phyloP scores from a whole-genome alignment of 768 basidiomycete species.

The Leccinellum albellum region DNA sequence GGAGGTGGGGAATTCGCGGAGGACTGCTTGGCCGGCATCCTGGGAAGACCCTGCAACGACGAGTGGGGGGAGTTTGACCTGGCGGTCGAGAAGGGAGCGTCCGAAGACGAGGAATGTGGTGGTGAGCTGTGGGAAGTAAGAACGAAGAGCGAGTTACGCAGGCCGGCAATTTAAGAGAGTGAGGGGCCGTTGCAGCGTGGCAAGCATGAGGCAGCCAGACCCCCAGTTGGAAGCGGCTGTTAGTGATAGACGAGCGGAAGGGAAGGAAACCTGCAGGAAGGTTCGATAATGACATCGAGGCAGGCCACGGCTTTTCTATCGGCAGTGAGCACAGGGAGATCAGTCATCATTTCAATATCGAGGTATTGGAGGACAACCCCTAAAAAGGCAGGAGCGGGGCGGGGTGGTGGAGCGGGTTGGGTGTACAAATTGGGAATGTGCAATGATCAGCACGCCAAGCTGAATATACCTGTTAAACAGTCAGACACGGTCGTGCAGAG shows the following conservation, averaged over 20 bases:
- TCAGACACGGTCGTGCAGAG: background rate
- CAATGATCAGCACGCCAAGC: slow-evolving; percentile 10
- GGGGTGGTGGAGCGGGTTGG: slow-evolving; percentile 6
- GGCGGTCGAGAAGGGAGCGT: slow-evolving; percentile 21
- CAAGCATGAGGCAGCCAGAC: slow-evolving; percentile 34
- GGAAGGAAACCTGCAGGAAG: slow-evolving; percentile 27
- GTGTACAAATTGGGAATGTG: background rate
- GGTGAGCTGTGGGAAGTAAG: slow-evolving; percentile 22
- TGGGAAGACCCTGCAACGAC: slow-evolving; percentile 17
- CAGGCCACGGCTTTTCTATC: slow-evolving; percentile 28
- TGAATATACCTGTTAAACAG: background rate
- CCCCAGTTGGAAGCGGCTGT: slow-evolving; percentile 28
- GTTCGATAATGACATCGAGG: slow-evolving; percentile 25
- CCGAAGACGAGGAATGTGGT: slow-evolving; percentile 21
- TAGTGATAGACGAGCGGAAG: slow-evolving; percentile 31
- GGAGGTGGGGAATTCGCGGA: slow-evolving; percentile 43
- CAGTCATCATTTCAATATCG: slow-evolving; percentile 33
- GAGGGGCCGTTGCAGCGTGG: slow-evolving; percentile 33
- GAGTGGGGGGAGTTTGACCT: slow-evolving; percentile 14
- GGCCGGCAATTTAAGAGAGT: slow-evolving; percentile 31
- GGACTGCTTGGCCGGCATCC: slow-evolving; percentile 33
- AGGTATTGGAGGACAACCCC: slow-evolving; percentile 12
- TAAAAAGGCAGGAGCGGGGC: slow-evolving; percentile 22
- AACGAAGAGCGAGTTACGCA: slow-evolving; percentile 22
- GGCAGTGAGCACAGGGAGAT: slow-evolving; percentile 20